These are phyloP conservation scores for Azolla pinnata DNA, from an alignment of 75 land plant species.

Conservation along the genomic window DNA sequence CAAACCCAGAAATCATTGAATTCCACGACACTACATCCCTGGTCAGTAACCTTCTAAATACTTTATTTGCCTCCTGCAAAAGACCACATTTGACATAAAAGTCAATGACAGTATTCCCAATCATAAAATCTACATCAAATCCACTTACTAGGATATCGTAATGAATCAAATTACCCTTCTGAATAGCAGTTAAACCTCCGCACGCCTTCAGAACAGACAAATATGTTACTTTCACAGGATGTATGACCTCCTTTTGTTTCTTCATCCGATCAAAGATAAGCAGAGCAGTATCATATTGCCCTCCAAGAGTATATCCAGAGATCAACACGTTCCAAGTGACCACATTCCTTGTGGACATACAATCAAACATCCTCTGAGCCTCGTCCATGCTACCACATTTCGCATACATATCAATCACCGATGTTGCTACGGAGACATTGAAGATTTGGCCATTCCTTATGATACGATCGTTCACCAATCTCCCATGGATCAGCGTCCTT, in stretches of 20 bases:
- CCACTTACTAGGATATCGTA: neutral
- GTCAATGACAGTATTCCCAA: neutral
- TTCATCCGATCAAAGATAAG: conserved; percentile 45
- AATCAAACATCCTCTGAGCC: conserved; percentile 46
- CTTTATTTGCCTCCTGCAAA: neutral
- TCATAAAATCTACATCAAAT: neutral
- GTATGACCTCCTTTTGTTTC: too few species aligned
- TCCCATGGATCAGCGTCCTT: conserved; percentile 1
- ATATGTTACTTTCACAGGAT: too few species aligned
- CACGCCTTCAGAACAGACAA: too few species aligned
- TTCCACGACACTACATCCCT: neutral
- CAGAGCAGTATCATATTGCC: conserved; percentile 35
- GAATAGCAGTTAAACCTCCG: too few species aligned
- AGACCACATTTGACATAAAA: neutral
- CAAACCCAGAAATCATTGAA: neutral
- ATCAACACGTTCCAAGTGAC: conserved; percentile 70
- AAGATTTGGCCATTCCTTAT: neutral
- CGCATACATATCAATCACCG: conserved; percentile 8
- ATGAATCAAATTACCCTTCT: conserved; percentile 2
- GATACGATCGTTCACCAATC: neutral
- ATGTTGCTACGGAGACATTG: neutral
- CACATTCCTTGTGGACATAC: conserved; percentile 22
- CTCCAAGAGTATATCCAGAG: conserved; percentile 55
- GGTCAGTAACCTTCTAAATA: neutral
- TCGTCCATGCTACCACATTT: conserved; percentile 55